Conservation (phyloP, 2,329 filamentous ascomycete genomes). For the Coleophoma eucalyptorum region DNA sequence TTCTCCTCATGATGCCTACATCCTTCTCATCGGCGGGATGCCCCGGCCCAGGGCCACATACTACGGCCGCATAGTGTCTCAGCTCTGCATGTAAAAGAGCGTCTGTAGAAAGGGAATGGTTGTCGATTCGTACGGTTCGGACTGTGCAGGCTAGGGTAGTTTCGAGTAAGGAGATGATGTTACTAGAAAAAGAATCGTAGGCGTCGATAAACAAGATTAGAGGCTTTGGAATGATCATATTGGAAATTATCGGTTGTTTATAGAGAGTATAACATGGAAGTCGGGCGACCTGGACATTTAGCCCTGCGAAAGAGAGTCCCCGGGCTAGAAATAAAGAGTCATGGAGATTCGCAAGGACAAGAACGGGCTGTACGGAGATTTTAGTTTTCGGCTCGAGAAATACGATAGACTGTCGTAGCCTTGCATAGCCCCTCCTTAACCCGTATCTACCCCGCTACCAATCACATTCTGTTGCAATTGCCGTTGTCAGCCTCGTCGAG, state of each 20-base stretch:
- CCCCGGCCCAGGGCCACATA: conserved; percentile 88
- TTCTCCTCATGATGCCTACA: conserved; percentile 73
- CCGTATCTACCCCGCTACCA: too few relatives aligned
- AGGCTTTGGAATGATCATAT: conserved; percentile 23
- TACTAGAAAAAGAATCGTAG: conserved; percentile 96
- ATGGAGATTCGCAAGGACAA: too few relatives aligned
- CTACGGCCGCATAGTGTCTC: conserved; percentile 71
- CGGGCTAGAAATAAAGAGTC: too few relatives aligned
- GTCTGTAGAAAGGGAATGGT: conserved; percentile 42
- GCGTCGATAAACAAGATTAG: conserved; percentile 85
- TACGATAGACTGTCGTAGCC: too few relatives aligned
- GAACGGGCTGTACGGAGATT: too few relatives aligned
- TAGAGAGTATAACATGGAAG: too few relatives aligned
- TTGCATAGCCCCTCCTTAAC: too few relatives aligned
- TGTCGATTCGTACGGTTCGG: conserved; percentile 69
- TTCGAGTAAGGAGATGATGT: conserved; percentile 80
- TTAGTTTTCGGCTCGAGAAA: too few relatives aligned
- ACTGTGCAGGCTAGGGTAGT: conserved; percentile 66
- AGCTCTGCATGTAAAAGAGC: conserved; percentile 46
- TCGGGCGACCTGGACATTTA: too few relatives aligned
- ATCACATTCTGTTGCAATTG: too few relatives aligned
- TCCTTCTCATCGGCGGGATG: conserved; percentile 69
- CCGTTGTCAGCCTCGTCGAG: too few relatives aligned
- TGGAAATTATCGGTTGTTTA: not conserved
- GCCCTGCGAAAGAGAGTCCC: too few relatives aligned